These are phyloP conservation scores for Amphibolis antarctica DNA, from an alignment of 106 monocot species.

Conservation along the genomic window DNA sequence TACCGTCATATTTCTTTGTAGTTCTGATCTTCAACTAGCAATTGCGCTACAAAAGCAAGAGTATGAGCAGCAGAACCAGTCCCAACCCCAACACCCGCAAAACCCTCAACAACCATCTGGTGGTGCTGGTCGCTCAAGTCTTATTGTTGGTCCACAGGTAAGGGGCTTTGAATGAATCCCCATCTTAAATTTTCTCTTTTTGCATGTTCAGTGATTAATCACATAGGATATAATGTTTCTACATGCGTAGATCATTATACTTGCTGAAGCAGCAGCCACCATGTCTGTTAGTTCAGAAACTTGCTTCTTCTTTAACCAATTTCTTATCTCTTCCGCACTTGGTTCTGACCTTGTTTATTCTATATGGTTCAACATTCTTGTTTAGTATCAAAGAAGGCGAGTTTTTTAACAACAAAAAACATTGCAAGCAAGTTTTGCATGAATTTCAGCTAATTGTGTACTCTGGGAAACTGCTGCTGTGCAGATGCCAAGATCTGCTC, in stretches of 20 bases:
- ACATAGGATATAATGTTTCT: too few relatives aligned
- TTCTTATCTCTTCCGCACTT: too few relatives aligned
- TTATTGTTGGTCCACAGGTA: slow-evolving; percentile 60
- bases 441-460: not conserved
- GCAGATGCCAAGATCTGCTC: too few relatives aligned
- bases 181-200: too few relatives aligned
- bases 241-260: too few relatives aligned
- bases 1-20: slow-evolving; percentile 9
- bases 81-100: slow-evolving; percentile 19
- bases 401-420: not conserved
- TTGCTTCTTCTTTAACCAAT: too few relatives aligned
- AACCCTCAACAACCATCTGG: slow-evolving; percentile 25
- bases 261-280: too few relatives aligned
- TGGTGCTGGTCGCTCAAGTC: slow-evolving; percentile 28
- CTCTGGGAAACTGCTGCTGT: not conserved
- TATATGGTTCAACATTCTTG: not conserved
- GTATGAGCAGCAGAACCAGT: slow-evolving; percentile 42
- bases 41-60: slow-evolving; percentile 77
- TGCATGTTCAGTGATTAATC: too few relatives aligned
- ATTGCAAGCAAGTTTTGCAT: not conserved
- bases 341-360: too few relatives aligned
- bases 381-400: not conserved
- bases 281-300: too few relatives aligned
- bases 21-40: slow-evolving; percentile 76
- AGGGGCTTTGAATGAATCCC: too few relatives aligned